Percentiles rank a stretch among this genome's conserved stretches.
phyloP scores from a whole-genome alignment of 495 filamentous ascomycete genomes.

The Baudoinia panamericana region DNA sequence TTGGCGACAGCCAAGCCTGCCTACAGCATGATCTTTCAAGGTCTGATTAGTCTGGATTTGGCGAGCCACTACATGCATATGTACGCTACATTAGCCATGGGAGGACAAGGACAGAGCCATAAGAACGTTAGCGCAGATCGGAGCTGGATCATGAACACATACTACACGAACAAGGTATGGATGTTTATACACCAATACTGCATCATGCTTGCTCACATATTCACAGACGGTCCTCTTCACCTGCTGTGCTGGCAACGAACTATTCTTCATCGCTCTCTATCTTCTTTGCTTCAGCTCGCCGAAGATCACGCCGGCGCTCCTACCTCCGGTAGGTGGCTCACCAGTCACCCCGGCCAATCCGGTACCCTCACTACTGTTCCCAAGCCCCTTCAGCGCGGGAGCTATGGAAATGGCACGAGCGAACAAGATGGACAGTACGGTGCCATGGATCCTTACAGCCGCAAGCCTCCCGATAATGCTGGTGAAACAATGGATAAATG shows the following conservation, averaged over 20 bases:
- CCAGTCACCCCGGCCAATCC: conserved; percentile 43
- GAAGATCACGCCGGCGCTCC: conserved; percentile 67
- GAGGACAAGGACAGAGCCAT: conserved; percentile 63
- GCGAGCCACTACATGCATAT: conserved; percentile 98
- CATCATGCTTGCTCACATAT: too few species aligned
- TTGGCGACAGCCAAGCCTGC: conserved; percentile 81
- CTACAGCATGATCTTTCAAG: conserved; percentile 87
- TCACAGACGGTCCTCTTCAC: conserved; percentile 75
- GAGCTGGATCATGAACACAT: conserved; percentile 75
- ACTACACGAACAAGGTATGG: conserved; percentile 90
- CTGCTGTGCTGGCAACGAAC: conserved; percentile 80
- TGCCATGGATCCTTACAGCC: conserved; percentile 80
- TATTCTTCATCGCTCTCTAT: conserved; percentile 96
- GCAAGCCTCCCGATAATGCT: conserved; percentile 75
- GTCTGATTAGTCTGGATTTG: conserved; percentile 78
- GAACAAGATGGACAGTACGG: conserved; percentile 79
- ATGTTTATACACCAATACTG: not conserved
- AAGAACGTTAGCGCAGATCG: conserved; percentile 78
- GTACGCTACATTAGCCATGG: conserved; percentile 83
- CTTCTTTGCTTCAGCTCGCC: conserved; percentile 92
- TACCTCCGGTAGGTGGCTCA: conserved; percentile 27
- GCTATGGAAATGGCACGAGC: conserved; percentile 77
- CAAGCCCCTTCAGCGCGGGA: conserved; percentile 77
- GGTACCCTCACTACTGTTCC: conserved; percentile 53
- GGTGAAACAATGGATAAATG: conserved; percentile 84